Base-by-base conservation (phyloP, 805 yeast species). In the Candida tammaniensis region DNA sequence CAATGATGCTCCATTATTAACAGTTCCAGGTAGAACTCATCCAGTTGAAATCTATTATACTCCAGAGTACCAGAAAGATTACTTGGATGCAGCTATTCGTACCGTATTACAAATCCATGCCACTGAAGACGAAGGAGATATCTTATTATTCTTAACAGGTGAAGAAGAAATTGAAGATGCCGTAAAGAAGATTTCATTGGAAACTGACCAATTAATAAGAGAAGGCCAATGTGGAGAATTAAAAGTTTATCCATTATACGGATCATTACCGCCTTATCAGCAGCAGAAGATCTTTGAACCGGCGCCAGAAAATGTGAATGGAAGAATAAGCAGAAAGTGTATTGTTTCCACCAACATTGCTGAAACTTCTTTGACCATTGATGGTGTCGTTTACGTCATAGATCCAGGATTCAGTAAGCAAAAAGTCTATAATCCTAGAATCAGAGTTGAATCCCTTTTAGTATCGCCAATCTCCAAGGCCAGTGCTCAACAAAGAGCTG, bases 121-220 rank as follows among this genome's bases (percentile, higher is more conserved):
- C 17, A 87, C 96, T 16, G 98, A 91, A 54, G 95, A 80, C 27
- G 88, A 80, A 42, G 98, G 98, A 44, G 98, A 89, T 59, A 80
- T 89, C 36, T 61, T 89, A 31, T 59, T 89, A 34, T 89, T 89
- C 54, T 69, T 89, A 48, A 89, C 97, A 0, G 98, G 98, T 73
- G 97, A 89, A 63, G 98, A 89, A 54, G 98, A 89, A 62, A 93
- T 91, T 56, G 98, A 93, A 62, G 97, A 91, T 51, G 96, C 98
- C 0, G 88, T 95, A 47, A 74, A 95, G 39, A 88, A 87, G 57
- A 79, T 91, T 33, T 72, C 85, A 2, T 64, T 91, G 31, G 98
- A 93, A 64, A 86, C 82, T 30, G 98, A 93, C 54, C 94, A 83
- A 49, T 64, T 93, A 54, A 71, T 83, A 17, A 76, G 96, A 54